These are phyloP conservation scores for Angophora floribunda DNA, from an alignment of 345 rosid species.

Conservation along the genomic window DNA sequence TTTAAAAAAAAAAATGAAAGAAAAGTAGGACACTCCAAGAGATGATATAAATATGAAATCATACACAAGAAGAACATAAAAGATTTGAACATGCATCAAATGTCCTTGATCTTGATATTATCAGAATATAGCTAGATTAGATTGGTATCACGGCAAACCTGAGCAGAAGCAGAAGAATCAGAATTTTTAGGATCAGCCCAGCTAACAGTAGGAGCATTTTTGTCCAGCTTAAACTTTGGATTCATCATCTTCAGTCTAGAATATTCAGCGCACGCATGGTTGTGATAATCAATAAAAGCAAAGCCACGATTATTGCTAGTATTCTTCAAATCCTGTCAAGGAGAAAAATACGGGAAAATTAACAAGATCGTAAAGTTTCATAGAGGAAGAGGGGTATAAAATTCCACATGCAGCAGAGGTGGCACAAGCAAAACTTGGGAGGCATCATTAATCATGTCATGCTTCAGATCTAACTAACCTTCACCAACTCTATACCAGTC, in stretches of 20 bases:
- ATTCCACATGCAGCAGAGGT: neutral
- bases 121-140: neutral
- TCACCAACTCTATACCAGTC: slow-evolving; percentile 56
- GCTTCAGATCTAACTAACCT: slow-evolving; percentile 34
- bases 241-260: slow-evolving; percentile 79
- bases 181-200: slow-evolving; percentile 94
- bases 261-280: slow-evolving; percentile 90
- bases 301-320: slow-evolving; percentile 69
- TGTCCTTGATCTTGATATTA: neutral
- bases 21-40: neutral
- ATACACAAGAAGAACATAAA: neutral
- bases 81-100: neutral
- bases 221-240: slow-evolving; percentile 75
- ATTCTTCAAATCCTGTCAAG: slow-evolving; percentile 61
- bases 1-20: no score
- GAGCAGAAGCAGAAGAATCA: slow-evolving; percentile 61
- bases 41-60: neutral
- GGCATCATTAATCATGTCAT: neutral
- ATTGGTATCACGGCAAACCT: slow-evolving; percentile 27
- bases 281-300: slow-evolving; percentile 83
- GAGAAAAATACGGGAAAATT: neutral
- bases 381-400: neutral
- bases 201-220: slow-evolving; percentile 86
- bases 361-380: neutral
- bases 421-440: neutral